Base-by-base conservation (phyloP, 345 rosid genomes). In the Melaleuca alternifolia region DNA sequence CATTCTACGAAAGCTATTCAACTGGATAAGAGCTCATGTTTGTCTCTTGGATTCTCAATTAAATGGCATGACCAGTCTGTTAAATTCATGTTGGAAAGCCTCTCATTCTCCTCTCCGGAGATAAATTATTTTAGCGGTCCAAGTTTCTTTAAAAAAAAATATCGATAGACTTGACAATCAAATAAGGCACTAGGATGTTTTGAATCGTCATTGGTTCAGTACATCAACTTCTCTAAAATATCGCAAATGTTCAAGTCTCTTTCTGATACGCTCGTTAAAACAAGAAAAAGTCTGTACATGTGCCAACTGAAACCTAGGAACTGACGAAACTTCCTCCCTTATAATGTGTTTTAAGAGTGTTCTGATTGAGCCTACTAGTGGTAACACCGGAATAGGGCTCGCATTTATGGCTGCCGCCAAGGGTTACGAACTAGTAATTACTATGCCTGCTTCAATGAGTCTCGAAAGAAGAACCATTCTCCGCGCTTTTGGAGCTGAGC, bases 361-460 rank as follows among this genome's bases (percentile, higher is more conserved):
- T 83, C 89, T 94, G 59, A 93, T 95, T 41, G 98, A 95, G 92
- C 95, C 94, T 21, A 94, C 95, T 11, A 95, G 96, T n/a, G 95
- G 96, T 6, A 95, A 95, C 84, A 94, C 96, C 13, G 93, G 94
- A 85, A 94, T 94, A 46, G 95, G 96, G 75, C 87, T 94, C 90
- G 96, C 98, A 75, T 95, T 95, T 88, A 89, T 93, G 89, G 96
- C 95, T 50, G 96, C 96, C 59, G 95, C 94, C 23, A 95, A 93
- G 88, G 93, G 98, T 51, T 95, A 94, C 91, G 91, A 61, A 84
- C 93, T 94, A 57, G 90, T 94, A 59, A 91, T 95, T 84, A 91
- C 94, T 8, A 95, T 95, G 98, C 98, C 98, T 52, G 90, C 96
- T 86, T 91, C 96, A 21, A 92, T 94, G 96, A 95, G 96, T 88